Evolutionary conservation across 257 asterid genomes (phyloP), one percentile per base, ranked within the genome.

Genomic region (Dorcoceras hygrometricum): DNA sequence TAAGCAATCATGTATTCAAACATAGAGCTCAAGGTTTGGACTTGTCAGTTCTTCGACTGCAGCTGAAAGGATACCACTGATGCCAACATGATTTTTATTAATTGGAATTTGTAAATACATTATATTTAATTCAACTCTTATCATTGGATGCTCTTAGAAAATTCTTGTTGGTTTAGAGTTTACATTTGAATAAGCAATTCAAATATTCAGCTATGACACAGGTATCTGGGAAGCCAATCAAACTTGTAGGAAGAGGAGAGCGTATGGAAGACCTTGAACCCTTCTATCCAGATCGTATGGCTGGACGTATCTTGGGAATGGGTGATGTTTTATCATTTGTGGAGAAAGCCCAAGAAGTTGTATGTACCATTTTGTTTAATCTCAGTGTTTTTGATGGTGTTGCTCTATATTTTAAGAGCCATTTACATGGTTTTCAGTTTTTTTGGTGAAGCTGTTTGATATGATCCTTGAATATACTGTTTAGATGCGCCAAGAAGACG

Each of bases 181-280:
- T 29, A 29, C 63, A 54, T 56, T 19, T 53, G 25, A 57, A 55
- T 65, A 68, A 2, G 32, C 56, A 57, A 26, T 62, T 70, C 62
- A 64, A 48, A 39, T 20, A 26, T 62, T 70, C 62, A 64, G 36
- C 59, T 22, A 63, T 71, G 70, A 59, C 86, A 73, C 83, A 92
- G 97, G 97, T 93, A 67, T 93, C 99, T 7, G 99, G 99, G 70
- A 90, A 90, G 87, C 99, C 99, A 72, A 88, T 93, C 77, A 93
- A 93, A 86, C 96, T 93, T 23, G 99, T 93, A n/a, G 99, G 99
- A 79, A 82, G 99, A 75, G 99, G 99, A 58, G 99, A 90, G 77
- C 91, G 89, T 29, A 85, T 93, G 96, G 99, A 93, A 80, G 99
- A 93, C 80, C 99, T 93, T 51, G 99, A 93, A 79, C 99, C 97